phyloP scores from a whole-genome alignment of 805 yeast species.

The Candida insectalens region DNA sequence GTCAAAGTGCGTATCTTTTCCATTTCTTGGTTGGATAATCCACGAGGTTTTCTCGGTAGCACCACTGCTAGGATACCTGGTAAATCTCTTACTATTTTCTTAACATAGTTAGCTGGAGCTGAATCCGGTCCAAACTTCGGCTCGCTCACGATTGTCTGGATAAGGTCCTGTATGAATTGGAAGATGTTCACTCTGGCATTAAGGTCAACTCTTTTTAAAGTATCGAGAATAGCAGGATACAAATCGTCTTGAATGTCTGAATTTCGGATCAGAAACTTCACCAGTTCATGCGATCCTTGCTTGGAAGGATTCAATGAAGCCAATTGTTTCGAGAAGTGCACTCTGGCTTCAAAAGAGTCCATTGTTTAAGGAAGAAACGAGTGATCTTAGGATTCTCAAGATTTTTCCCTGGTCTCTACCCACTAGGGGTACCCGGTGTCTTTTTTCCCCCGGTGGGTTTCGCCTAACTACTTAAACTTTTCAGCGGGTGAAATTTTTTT shows the following conservation, averaged over 20 bases:
- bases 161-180: slow-evolving; percentile 59
- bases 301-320: slow-evolving; percentile 56
- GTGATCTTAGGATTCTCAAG: too few relatives aligned
- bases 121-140: slow-evolving; percentile 4
- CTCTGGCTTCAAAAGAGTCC: slow-evolving; percentile 85
- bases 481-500: too few relatives aligned
- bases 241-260: slow-evolving; percentile 57
- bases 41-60: slow-evolving; percentile 23
- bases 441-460: too few relatives aligned
- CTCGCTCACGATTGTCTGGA: slow-evolving; percentile 21
- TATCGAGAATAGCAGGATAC: slow-evolving; percentile 56
- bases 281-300: slow-evolving; percentile 38
- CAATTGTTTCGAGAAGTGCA: slow-evolving; percentile 62
- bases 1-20: slow-evolving; percentile 16
- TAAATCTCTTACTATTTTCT: slow-evolving; percentile 23
- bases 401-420: too few relatives aligned
- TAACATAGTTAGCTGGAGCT: slow-evolving; percentile 7
- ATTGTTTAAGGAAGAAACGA: slow-evolving; percentile 24
- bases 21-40: background rate
- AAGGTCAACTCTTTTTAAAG: slow-evolving; percentile 41
- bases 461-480: too few relatives aligned
- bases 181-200: slow-evolving; percentile 58
- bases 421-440: too few relatives aligned
- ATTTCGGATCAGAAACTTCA: slow-evolving; percentile 47
- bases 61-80: slow-evolving; percentile 24